Base-by-base conservation (phyloP, 495 filamentous ascomycete genomes). In the Lasiosphaeria ovina region DNA sequence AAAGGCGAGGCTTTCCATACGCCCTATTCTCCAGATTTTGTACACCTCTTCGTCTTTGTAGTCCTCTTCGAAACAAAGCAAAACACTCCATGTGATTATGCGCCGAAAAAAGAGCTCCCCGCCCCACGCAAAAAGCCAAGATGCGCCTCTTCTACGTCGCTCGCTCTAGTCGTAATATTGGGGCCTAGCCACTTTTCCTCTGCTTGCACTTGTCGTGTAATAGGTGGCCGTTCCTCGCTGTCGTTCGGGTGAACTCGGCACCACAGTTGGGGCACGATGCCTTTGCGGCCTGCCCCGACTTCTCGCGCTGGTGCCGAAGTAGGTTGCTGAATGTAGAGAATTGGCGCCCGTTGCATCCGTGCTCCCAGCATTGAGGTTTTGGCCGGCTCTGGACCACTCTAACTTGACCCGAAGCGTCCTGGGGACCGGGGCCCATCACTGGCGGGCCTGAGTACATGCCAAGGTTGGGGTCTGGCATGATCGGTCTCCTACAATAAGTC, bases 311-410 rank as follows among this genome's bases (percentile, higher is more conserved):
- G 68, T 97, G 92, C 42, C 92, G 83, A 5, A 97, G 80, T 0
- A 97, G 83, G 71, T 97, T 97, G 85, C 91, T 95, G 70, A 97
- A 97, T 11, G 92, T 97, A 2, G 91, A 95, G 70, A 97, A 97
- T 66, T 94, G 89, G 14, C 92, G 87, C 34, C 92, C 92, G 67
- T 96, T 95, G 80, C 92, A 97, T 8, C 92, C 92, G 65, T 97
- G 92, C 51, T 97, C 92, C 90, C 90, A 97, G 74, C 92, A 97
- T 70, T 95, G 92, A 4, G 92, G 92, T 73, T 92, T 93, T 7
- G 90, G 90, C 58, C 90, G 84, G 53, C 85, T 85, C 65, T 87
- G 87, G 11, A 92, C 80, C 42, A 92, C 83, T 54, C 89, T 81
- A 4, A 89, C 84, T 54, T 84, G 80, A 16, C 81, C 81, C 8